Evolutionary conservation across 768 basidiomycete species (phyloP).

Genomic region (Boletus eberwhitei): DNA sequence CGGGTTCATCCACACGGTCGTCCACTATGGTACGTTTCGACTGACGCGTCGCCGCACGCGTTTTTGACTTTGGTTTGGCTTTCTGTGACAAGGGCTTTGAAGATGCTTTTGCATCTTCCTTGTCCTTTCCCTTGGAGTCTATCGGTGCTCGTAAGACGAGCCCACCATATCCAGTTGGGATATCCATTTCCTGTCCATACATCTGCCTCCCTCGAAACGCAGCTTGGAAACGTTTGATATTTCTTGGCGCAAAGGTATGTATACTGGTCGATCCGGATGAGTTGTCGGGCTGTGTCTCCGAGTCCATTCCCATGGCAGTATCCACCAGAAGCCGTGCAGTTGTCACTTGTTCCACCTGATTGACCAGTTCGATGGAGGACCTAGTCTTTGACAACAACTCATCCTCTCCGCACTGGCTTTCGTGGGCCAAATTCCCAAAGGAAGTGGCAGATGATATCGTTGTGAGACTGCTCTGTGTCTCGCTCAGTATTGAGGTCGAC

Average conservation of each 20-base stretch:
- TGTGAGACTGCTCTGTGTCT: conserved; percentile 3
- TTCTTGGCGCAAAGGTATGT: background rate
- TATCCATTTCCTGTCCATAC: conserved; percentile 56
- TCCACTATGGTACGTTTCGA: conserved; percentile 27
- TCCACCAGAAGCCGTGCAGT: background rate
- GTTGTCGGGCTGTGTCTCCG: conserved; percentile 13
- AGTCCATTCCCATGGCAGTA: background rate
- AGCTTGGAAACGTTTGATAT: conserved; percentile 40
- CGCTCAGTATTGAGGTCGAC: conserved; percentile 3
- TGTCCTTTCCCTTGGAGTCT: conserved; percentile 16
- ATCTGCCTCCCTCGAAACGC: conserved; percentile 75
- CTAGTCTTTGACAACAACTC: background rate
- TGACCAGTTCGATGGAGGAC: background rate
- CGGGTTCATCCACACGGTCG: conserved; percentile 27
- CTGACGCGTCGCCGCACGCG: conserved; percentile 9
- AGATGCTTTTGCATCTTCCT: conserved; percentile 1
- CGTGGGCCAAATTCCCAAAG: background rate
- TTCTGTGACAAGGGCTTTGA: conserved; percentile 2
- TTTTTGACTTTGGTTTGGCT: conserved; percentile 12
- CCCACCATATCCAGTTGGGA: conserved; percentile 69
- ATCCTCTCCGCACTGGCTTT: background rate
- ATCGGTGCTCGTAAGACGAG: conserved; percentile 47
- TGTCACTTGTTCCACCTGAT: background rate
- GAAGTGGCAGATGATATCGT: conserved; percentile 6
- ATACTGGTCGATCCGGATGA: background rate